Evolutionary conservation across 352 stramenopile species (phyloP).

Genomic region (Bremia lactucae): DNA sequence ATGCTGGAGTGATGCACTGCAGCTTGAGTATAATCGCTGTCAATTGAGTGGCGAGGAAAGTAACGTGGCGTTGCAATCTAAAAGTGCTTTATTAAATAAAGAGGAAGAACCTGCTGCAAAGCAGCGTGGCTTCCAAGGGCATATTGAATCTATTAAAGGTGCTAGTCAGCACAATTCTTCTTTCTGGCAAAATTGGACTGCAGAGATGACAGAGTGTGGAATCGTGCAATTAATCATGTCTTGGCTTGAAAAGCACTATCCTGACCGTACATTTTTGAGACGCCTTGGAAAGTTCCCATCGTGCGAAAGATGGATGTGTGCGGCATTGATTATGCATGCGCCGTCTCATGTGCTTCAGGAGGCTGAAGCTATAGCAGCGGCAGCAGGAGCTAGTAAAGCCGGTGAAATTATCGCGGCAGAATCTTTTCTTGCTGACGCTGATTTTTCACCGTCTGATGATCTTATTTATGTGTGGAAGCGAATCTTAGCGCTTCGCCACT

Average conservation of each 20-base stretch:
- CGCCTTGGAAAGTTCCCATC: slow-evolving; percentile 57
- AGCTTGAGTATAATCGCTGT: slow-evolving; percentile 21
- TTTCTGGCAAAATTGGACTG: slow-evolving; percentile 48
- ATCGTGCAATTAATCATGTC: slow-evolving; percentile 47
- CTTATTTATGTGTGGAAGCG: slow-evolving; percentile 66
- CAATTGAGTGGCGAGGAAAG: slow-evolving; percentile 5
- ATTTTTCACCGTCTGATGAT: slow-evolving; percentile 65
- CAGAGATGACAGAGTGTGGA: slow-evolving; percentile 48
- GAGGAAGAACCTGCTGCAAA: slow-evolving; percentile 8
- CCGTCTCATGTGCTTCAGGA: slow-evolving; percentile 67
- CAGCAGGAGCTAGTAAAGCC: slow-evolving; percentile 16
- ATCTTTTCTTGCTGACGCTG: slow-evolving; percentile 33
- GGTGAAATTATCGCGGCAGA: slow-evolving; percentile 17
- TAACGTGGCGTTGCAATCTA: slow-evolving; percentile 2
- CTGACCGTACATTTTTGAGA: slow-evolving; percentile 71
- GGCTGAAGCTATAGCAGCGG: slow-evolving; percentile 59
- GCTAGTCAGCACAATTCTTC: slow-evolving; percentile 25
- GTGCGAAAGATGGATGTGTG: slow-evolving; percentile 61
- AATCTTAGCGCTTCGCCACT: slow-evolving; percentile 71
- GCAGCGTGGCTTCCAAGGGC: slow-evolving; percentile 12
- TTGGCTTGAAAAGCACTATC: slow-evolving; percentile 66
- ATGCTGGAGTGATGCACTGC: slow-evolving; percentile 29
- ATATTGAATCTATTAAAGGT: slow-evolving; percentile 8
- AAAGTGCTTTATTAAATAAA: slow-evolving; percentile 1
- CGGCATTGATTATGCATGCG: slow-evolving; percentile 71